phyloP scores from a whole-genome alignment of 305 asterid species.

The Fraxinus sp. region DNA sequence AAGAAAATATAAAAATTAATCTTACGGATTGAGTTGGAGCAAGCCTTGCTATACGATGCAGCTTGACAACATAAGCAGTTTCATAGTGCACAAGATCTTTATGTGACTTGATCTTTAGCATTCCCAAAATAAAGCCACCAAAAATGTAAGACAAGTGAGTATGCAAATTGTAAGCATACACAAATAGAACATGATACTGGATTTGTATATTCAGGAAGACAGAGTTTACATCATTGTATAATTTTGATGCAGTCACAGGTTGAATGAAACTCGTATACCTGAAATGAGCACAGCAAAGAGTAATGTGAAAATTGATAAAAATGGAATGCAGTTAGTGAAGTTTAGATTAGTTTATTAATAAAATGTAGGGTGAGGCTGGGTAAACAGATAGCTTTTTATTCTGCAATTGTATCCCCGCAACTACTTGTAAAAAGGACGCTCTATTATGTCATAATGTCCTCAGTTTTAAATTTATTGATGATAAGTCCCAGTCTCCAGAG shows the following conservation, averaged over 20 bases:
- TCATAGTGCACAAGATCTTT: conserved; percentile 92
- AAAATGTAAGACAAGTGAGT: conserved; percentile 11
- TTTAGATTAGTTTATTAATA: neutral
- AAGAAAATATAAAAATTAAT: conserved; percentile 26
- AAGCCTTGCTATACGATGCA: conserved; percentile 91
- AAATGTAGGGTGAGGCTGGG: neutral
- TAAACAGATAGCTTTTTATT: neutral
- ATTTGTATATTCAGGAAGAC: conserved; percentile 12
- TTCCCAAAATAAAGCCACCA: conserved; percentile 20
- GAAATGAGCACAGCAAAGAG: conserved; percentile 35
- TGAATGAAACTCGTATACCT: conserved; percentile 98
- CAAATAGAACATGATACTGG: conserved; percentile 6
- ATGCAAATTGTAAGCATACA: neutral
- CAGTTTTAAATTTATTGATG: neutral
- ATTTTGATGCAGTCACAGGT: conserved; percentile 88
- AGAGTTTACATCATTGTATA: conserved; percentile 83
- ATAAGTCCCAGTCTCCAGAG: neutral
- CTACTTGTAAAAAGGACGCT: neutral
- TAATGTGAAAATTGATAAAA: conserved; percentile 8
- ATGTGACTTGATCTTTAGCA: conserved; percentile 76
- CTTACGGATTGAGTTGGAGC: conserved; percentile 83
- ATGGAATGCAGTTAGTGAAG: neutral
- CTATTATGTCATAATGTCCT: neutral
- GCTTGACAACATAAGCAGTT: conserved; percentile 96
- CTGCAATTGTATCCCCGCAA: neutral